phyloP scores from a whole-genome alignment of 1,139 yeast species.

The Wickerhamiella infanticola region DNA sequence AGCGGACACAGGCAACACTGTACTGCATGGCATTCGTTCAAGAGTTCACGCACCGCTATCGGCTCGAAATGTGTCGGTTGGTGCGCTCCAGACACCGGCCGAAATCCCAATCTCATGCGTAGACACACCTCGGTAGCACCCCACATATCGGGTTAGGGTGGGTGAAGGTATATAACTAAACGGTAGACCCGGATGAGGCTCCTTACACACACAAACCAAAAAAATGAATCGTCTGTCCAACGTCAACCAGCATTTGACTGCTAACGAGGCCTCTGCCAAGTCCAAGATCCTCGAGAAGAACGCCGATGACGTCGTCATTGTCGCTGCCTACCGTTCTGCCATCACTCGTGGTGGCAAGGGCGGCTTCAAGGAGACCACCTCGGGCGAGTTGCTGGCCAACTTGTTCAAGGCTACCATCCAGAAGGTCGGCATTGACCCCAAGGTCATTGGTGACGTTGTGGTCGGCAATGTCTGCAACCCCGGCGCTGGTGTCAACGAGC shows the following conservation, averaged over 20 bases:
- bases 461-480: conserved; percentile 80
- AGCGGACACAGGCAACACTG: no score
- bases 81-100: no score
- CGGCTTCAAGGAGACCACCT: conserved; percentile 54
- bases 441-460: conserved; percentile 62
- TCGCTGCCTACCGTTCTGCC: conserved; percentile 82
- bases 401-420: conserved; percentile 48
- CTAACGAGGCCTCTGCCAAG: conserved; percentile 20
- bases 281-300: conserved; percentile 37
- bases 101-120: no score
- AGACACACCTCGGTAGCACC: not conserved
- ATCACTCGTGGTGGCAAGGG: conserved; percentile 79
- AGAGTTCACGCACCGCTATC: no score
- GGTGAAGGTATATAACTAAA: not conserved
- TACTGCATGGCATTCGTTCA: no score
- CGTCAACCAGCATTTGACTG: conserved; percentile 20
- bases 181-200: not conserved
- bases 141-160: not conserved
- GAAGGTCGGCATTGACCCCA: conserved; percentile 44
- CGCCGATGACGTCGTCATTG: conserved; percentile 77
- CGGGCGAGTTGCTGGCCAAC: conserved; percentile 56
- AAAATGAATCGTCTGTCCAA: conserved; percentile 23
- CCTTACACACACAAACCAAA: not conserved
- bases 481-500: conserved; percentile 89
- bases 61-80: no score